Evolutionary conservation across 2,329 filamentous ascomycete genomes (phyloP), one percentile per base, ranked within the genome.

Genomic region (Talaromyces islandicus): DNA sequence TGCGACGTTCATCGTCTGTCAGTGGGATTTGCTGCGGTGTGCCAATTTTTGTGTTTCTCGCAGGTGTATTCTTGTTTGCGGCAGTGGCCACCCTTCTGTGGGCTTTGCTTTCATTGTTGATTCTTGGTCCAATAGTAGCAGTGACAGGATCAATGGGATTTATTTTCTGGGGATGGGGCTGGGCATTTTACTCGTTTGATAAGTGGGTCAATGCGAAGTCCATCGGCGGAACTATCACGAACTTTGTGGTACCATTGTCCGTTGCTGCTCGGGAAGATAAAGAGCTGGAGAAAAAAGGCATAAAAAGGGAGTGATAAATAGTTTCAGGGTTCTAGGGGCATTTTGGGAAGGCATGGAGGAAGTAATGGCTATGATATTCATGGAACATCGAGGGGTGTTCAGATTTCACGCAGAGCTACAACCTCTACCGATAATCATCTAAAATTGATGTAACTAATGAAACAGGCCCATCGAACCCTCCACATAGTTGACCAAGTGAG

Each of bases 1-100:
- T 2, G 65, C 70, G 19, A 71, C 69, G 12, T 73, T 73, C 29
- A 59, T 73, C 14, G 61, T 72, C 21, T 71, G 70, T 30, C 71
- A 74, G 56, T 55, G 68, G 68, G 48, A 66, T 74, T 19, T 74
- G 71, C 57, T 72, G 70, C 24, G 71, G 70, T 2, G 67, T 74
- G 6, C 71, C 71, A n/a, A 41, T 73, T 25, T 56, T 74, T 11
- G 65, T 73, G 0, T 73, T 73, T 21, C 41, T 73, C 24, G 70
- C 67, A 0, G 71, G 71, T 0, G 68, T 71, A 24, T 68, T 72
- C 29, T 17, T 73, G 4, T 72, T 74, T 55, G 71, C 71, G 0
- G 69, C 68, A 3, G 69, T 73, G 4, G 66, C 71, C 5, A 57
- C 70, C 12, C 12, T 72, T 11, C 62, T 73, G 7, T 73, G 70